Conservation (phyloP, 371 early-diverging fungal genomes). For the Funneliformis caledonium region DNA sequence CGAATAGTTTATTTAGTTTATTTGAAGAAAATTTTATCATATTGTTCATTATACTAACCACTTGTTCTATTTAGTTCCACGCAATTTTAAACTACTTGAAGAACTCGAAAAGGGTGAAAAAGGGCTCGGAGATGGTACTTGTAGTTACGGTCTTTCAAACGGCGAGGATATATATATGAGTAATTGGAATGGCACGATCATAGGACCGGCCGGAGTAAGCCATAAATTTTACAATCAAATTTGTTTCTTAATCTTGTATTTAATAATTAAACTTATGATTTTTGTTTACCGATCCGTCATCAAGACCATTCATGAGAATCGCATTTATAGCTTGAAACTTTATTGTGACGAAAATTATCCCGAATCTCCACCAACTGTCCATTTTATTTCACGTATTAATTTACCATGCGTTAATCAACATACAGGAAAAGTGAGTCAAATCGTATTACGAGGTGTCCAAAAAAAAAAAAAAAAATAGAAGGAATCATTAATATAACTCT, state of each 20-base stretch:
- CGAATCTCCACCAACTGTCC: conserved; percentile 76
- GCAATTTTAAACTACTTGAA: conserved; percentile 95
- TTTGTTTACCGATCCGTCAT: background rate
- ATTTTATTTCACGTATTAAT: conserved; percentile 85
- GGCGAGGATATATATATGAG: conserved; percentile 84
- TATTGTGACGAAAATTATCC: conserved; percentile 90
- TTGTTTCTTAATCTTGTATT: background rate
- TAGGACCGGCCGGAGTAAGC: conserved; percentile 91
- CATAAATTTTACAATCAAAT: background rate
- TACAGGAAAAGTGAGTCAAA: conserved; percentile 71
- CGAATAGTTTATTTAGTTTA: too few species aligned
- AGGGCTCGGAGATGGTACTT: conserved; percentile 93
- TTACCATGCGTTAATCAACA: conserved; percentile 86
- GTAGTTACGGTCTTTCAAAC: conserved; percentile 91
- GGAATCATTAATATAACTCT: background rate
- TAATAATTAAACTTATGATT: background rate
- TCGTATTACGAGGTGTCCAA: background rate
- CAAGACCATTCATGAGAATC: conserved; percentile 92
- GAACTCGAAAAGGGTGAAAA: conserved; percentile 98
- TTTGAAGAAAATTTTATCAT: too few species aligned
- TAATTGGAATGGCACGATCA: conserved; percentile 95
- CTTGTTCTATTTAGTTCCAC: conserved; percentile 70
- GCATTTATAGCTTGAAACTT: conserved; percentile 88
- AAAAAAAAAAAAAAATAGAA: background rate
- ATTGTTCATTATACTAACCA: background rate